Base-by-base conservation (phyloP, 805 yeast genomes). In the Starmera quercuum region DNA sequence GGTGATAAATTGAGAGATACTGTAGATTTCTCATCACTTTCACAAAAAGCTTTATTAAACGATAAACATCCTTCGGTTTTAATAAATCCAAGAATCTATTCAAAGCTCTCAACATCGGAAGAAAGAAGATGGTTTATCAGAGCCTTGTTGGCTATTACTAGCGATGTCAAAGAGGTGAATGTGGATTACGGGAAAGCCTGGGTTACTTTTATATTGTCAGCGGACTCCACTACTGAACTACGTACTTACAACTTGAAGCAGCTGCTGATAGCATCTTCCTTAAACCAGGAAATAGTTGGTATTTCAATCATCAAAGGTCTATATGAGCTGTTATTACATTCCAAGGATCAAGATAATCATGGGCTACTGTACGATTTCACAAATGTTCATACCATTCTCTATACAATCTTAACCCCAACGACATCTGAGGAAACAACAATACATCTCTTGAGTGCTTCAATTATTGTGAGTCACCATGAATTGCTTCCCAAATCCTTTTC, bases 121-220 rank as follows among this genome's bases (percentile, higher is more conserved):
- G 83, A 77, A 39, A 69, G 63, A 30, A 35, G 42, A 8, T 78
- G 83, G 85, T 71, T 66, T 40, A 54, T 68, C 7, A 52, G 61
- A 30, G 70, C 81, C 1, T 51, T 79, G 26, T 44, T 41, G 10
- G 47, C 67, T 0, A 38, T 66, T 4, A 41, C 64, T 5, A 28
- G 36, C 2, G 30, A 41, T 26, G 34, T 56, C 8, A 27, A 37
- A 4, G 47, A 50, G 3, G 20, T 43, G 11, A 46, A 47, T 15
- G 24, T 22, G 1, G 45, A 39, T 1, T 42, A 54, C 28, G 56
- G 82, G 10, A 52, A 53, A 30, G 63, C 78, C 4, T 69, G 75
- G 63, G 44, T 77, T n/a, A 66, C 66, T 32, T 53, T 65, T 22
- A 51, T 69, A 10, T 40, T 67, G 9, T 73, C 85, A 0, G 51